These are phyloP conservation scores for Botrytis porri DNA, from an alignment of 2,329 filamentous ascomycete species.

Conservation along the genomic window DNA sequence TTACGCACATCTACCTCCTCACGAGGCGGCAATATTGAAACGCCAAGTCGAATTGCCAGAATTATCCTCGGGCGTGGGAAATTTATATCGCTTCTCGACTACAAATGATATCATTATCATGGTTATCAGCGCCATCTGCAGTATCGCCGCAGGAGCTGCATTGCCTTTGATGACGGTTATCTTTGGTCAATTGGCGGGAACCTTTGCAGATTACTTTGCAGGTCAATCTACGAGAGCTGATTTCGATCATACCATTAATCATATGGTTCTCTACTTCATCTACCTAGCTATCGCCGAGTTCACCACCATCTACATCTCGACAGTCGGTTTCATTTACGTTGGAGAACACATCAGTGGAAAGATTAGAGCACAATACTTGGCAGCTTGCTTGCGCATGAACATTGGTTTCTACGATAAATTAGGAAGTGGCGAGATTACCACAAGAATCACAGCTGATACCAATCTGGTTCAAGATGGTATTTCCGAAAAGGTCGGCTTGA, in stretches of 20 bases:
- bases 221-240: conserved; percentile 46
- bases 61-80: conserved; percentile 60
- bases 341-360: conserved; percentile 77
- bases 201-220: conserved; percentile 61
- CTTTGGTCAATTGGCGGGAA: conserved; percentile 72
- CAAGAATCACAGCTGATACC: conserved; percentile 89
- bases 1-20: conserved; percentile 59
- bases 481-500: conserved; percentile 81
- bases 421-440: conserved; percentile 89
- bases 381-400: conserved; percentile 81
- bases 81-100: conserved; percentile 56
- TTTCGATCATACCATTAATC: conserved; percentile 59
- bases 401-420: conserved; percentile 92
- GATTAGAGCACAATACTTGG: conserved; percentile 79
- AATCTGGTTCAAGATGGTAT: conserved; percentile 93
- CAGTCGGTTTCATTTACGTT: conserved; percentile 85
- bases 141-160: conserved; percentile 57
- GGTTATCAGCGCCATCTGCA: conserved; percentile 48
- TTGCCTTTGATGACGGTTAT: conserved; percentile 59
- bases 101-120: conserved; percentile 51
- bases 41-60: conserved; percentile 64
- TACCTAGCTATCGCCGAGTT: conserved; percentile 84
- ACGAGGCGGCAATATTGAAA: conserved; percentile 66
- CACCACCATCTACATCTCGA: conserved; percentile 71
- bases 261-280: conserved; percentile 76